Evolutionary conservation across 2,329 filamentous ascomycete species (phyloP), one percentile per base, ranked within the genome.

Genomic region (Onygenales sp.): DNA sequence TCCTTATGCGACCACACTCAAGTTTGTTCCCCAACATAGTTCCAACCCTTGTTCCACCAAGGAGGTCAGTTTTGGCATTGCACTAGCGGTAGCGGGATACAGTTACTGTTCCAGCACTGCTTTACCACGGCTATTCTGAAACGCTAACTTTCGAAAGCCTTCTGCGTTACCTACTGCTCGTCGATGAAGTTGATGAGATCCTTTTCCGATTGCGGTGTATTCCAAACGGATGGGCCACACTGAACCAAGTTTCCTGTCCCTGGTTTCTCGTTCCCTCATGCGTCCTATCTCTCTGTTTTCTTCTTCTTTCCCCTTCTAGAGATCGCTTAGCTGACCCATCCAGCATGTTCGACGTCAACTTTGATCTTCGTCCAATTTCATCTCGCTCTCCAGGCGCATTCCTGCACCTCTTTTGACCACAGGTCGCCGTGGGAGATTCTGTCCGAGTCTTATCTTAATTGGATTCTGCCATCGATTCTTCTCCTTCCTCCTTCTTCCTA

Each of bases 121-220:
- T 55, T 61, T 57, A 58, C 58, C 46, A 57, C 56, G 42, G 39
- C 35, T 31, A 54, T 56, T 52, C 56, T 62, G 61, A 61, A 62
- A 60, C 59, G 47, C 36, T 31, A 21, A 41, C 14, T n/a, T 41
- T 32, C 7, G 17, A 31, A 17, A 21, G 36, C 7, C 17, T 11
- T 31, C 21, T 11, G 17, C 36, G 14, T 41, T 41, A 2, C 36
- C 13, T 11, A 7, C 13, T 14, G n/a, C 35, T 49, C 21, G 7
- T 32, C 14, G 35, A 13, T 41, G 47, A n/a, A 41, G 7, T 49
- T 39, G 47, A 49, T 5, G 35, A 8, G 1, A n/a, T 39, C 6
- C n/a, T 14, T 32, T 39, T 13, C 32, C 41, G 3, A 39, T 48
- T 11, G 8, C 38, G 45, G 36, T 9, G 6, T 48, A 38, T 48